A percentile compares a stretch with the other conserved stretches of the same genome.
These are phyloP conservation scores for Arthroderma uncinatum DNA, from an alignment of 2,329 filamentous ascomycete species.

Conservation along the genomic window DNA sequence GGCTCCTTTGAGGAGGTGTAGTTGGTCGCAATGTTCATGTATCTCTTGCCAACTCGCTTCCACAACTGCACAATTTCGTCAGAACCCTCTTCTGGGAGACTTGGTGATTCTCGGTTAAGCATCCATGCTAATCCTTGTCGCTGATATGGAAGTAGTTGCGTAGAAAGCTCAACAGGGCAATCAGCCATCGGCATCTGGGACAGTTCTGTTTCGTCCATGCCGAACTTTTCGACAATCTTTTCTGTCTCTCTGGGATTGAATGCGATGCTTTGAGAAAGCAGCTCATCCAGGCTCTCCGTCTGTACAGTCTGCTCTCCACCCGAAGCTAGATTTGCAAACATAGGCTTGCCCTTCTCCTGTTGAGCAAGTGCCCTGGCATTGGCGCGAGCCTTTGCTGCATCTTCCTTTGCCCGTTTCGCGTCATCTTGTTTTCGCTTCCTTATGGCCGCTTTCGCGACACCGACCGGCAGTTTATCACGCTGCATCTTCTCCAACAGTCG, in stretches of 20 bases:
- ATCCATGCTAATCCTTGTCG: constrained; percentile 71
- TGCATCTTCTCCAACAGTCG: constrained; percentile 53
- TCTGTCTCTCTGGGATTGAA: constrained; percentile 56
- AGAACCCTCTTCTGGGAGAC: constrained; percentile 48
- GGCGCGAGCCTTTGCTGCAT: constrained; percentile 23
- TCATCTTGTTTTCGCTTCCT: constrained; percentile 47
- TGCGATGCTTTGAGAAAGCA: constrained; percentile 54
- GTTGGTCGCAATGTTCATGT: constrained; percentile 60
- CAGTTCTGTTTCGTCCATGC: constrained; percentile 58
- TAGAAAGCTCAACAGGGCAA: constrained; percentile 54
- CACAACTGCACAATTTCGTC: constrained; percentile 64
- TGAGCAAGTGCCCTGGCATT: constrained; percentile 16
- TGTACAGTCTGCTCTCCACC: constrained; percentile 16
- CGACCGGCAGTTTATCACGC: constrained; percentile 50
- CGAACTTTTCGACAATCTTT: constrained; percentile 58
- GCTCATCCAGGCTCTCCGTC: constrained; percentile 42
- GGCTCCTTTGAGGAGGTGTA: constrained; percentile 51
- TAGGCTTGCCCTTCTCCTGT: constrained; percentile 18
- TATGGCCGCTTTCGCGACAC: constrained; percentile 42
- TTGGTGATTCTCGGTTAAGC: constrained; percentile 60
- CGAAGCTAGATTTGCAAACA: constrained; percentile 29
- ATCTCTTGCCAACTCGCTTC: constrained; percentile 47
- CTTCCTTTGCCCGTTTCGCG: constrained; percentile 39
- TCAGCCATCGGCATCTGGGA: constrained; percentile 59
- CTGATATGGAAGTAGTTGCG: constrained; percentile 68